Conservation (phyloP, 2,329 filamentous ascomycete species). For the Scedosporium dehoogii region DNA sequence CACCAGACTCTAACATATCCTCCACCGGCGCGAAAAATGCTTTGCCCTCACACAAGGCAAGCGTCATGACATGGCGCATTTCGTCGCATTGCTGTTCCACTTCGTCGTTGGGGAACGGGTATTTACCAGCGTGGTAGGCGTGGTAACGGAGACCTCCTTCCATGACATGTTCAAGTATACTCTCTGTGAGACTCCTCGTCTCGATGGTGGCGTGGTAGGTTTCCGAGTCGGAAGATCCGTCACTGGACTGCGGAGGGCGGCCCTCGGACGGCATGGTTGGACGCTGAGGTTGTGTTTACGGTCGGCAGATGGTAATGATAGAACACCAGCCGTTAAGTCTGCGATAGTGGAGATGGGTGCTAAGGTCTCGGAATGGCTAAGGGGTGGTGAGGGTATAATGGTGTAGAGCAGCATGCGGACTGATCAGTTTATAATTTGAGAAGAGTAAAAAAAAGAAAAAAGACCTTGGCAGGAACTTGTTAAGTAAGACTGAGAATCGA, state of each 20-base stretch:
- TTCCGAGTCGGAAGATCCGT: not conserved
- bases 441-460: too few species aligned
- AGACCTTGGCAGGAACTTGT: too few species aligned
- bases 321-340: not conserved
- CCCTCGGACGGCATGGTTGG: not conserved
- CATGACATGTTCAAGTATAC: constrained; percentile 31
- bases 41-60: constrained; percentile 27
- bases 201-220: constrained; percentile 14
- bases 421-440: too few species aligned
- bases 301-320: not conserved
- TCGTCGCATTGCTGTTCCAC: constrained; percentile 31
- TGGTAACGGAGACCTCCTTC: constrained; percentile 34
- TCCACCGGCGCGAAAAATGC: constrained; percentile 35
- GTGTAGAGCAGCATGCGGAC: too few species aligned
- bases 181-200: constrained; percentile 30
- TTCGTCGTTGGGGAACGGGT: constrained; percentile 33
- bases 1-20: constrained; percentile 25
- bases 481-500: too few species aligned
- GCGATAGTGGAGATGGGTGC: not conserved
- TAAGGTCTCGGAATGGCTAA: too few species aligned
- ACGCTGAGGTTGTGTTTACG: not conserved
- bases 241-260: not conserved
- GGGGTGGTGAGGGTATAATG: too few species aligned
- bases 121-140: constrained; percentile 27
- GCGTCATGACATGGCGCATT: constrained; percentile 28